Evolutionary conservation across 306 rosid species (phyloP).

Genomic region (Comarum palustre): DNA sequence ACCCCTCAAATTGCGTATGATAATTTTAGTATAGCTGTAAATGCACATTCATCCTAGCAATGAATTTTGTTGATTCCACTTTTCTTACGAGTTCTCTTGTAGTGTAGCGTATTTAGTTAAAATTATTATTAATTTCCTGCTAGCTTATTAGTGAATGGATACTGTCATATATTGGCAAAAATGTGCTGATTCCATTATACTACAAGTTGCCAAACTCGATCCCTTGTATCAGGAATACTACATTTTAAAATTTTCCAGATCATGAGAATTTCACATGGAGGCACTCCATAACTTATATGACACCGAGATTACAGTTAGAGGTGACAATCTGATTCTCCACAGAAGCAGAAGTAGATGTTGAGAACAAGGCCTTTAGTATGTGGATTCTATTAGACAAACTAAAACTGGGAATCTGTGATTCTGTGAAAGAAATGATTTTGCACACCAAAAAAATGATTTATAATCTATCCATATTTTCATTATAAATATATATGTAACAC

Average conservation of each 20-base stretch:
- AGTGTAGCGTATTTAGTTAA: neutral
- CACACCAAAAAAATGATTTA: neutral
- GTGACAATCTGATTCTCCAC: neutral
- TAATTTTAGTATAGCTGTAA: slow-evolving; percentile 5
- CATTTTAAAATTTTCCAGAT: neutral
- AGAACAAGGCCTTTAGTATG: neutral
- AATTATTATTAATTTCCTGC: too few species aligned
- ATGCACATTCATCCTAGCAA: neutral
- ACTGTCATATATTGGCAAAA: neutral
- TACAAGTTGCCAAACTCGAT: neutral
- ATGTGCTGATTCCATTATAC: neutral
- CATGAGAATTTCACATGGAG: neutral
- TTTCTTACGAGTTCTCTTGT: neutral
- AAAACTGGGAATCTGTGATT: neutral
- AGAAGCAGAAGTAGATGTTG: neutral
- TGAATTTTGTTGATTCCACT: neutral
- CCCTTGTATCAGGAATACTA: neutral
- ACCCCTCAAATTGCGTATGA: neutral
- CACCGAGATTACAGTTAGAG: neutral
- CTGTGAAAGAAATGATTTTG: neutral
- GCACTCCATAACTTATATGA: neutral
- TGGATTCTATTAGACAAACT: neutral
- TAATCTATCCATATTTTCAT: slow-evolving; percentile 32
- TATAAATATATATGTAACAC: slow-evolving; percentile 44
- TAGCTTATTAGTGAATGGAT: neutral